Conservation (phyloP, 495 filamentous ascomycete genomes). For the Penicillium desertorum region DNA sequence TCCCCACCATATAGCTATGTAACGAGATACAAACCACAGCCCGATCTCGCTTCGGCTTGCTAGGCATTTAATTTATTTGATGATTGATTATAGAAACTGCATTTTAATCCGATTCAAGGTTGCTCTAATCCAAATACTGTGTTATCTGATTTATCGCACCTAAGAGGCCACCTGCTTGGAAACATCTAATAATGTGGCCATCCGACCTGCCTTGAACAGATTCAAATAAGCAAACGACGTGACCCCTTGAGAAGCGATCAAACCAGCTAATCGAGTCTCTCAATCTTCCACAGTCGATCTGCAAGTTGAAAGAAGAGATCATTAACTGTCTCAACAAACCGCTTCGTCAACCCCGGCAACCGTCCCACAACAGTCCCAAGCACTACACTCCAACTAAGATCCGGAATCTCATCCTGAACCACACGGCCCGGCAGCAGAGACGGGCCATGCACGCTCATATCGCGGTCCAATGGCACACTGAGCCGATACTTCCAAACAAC, state of each 20-base stretch:
- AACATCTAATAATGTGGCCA: not conserved
- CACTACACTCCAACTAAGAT: slow-evolving; percentile 20
- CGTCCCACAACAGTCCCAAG: slow-evolving; percentile 21
- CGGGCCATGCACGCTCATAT: not conserved
- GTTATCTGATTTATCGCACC: not conserved
- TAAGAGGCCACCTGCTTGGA: not conserved
- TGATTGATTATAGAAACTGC: not conserved
- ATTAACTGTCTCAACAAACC: slow-evolving; percentile 1
- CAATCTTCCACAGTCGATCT: slow-evolving; percentile 12
- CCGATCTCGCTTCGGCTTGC: not conserved
- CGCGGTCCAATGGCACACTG: slow-evolving; percentile 33
- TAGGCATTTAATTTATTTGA: slow-evolving; percentile 2
- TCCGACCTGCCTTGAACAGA: not conserved
- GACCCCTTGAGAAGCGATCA: not conserved
- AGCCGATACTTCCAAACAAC: slow-evolving; percentile 69
- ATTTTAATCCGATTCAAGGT: not conserved
- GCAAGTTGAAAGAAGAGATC: slow-evolving; percentile 16
- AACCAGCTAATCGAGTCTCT: slow-evolving; percentile 21
- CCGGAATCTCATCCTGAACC: slow-evolving; percentile 27
- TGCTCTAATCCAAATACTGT: not conserved
- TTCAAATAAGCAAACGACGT: not conserved
- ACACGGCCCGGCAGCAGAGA: slow-evolving; percentile 32
- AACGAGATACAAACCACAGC: slow-evolving; percentile 5
- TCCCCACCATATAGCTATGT: slow-evolving; percentile 21
- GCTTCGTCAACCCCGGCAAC: slow-evolving; percentile 18